Conservation (phyloP, 768 basidiomycete genomes). For the Russula olivacea region DNA sequence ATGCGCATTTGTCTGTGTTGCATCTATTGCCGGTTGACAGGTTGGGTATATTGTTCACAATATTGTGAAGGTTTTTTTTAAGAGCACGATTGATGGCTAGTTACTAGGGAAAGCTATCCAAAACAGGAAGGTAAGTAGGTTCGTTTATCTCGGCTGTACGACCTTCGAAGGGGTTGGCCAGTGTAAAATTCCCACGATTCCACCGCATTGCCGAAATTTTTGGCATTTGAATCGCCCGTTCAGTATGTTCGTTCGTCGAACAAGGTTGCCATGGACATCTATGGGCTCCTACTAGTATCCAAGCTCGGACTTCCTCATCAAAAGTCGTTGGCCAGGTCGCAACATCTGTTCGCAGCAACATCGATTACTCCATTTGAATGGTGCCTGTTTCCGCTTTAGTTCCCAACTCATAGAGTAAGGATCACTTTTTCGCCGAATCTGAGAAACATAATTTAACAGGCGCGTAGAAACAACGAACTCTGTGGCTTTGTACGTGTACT, state of each 20-base stretch:
- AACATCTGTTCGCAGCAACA: conserved; percentile 18
- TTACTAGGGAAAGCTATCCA: not conserved
- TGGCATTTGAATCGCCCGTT: not conserved
- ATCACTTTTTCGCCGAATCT: conserved; percentile 60
- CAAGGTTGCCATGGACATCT: conserved; percentile 10
- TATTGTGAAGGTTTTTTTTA: not conserved
- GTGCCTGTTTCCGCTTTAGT: not conserved
- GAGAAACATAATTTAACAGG: conserved; percentile 58
- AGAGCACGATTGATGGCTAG: not conserved
- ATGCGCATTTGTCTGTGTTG: not conserved
- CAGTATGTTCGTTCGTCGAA: not conserved
- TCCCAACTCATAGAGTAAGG: conserved; percentile 49
- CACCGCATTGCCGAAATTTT: not conserved
- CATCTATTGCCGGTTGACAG: not conserved
- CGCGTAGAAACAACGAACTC: conserved; percentile 44
- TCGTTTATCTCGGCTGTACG: not conserved
- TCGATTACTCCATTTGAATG: not conserved
- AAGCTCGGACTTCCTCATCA: conserved; percentile 6
- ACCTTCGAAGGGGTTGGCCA: not conserved
- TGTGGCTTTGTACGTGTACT: conserved; percentile 49
- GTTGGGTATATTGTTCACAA: not conserved
- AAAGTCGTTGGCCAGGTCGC: conserved; percentile 4
- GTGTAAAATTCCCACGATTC: not conserved
- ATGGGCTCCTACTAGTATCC: conserved; percentile 7
- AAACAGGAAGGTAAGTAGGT: conserved; percentile 24